A percentile compares a stretch with the other conserved stretches of the same genome.
These are phyloP conservation scores for Aegilops speltoides DNA, from an alignment of 176 grass and related monocot species.

Conservation along the genomic window DNA sequence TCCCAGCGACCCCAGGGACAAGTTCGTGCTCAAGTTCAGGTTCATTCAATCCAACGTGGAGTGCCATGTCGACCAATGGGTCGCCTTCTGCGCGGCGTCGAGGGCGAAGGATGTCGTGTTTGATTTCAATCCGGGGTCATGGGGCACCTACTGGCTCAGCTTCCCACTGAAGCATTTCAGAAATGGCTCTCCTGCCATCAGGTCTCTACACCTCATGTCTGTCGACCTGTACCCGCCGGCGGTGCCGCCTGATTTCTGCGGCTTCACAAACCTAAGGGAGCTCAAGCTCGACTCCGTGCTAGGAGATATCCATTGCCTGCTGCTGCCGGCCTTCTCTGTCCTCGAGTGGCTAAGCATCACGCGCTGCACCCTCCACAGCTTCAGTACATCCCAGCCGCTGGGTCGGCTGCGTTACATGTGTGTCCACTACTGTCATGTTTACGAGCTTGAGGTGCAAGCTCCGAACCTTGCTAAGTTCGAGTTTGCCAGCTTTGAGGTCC, in stretches of 20 bases:
- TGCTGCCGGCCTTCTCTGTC: background rate
- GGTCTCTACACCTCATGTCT: background rate
- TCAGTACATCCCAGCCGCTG: background rate
- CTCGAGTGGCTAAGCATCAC: background rate
- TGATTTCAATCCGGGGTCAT: background rate
- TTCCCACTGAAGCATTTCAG: background rate
- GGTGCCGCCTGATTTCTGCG: background rate
- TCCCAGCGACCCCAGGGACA: background rate
- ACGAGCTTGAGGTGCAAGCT: background rate
- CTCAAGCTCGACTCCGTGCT: background rate
- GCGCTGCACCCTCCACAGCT: background rate
- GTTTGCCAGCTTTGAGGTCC: background rate
- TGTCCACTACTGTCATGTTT: background rate
- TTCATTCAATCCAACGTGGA: background rate
- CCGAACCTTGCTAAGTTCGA: background rate
- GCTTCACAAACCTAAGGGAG: background rate
- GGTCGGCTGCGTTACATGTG: background rate
- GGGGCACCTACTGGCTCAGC: background rate
- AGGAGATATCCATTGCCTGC: background rate
- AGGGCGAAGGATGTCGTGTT: background rate
- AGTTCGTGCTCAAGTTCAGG: background rate
- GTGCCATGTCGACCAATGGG: background rate
- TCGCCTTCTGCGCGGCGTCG: background rate
- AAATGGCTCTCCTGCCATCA: background rate
- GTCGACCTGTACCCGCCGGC: background rate